Evolutionary conservation across 2,329 filamentous ascomycete species (phyloP).

Genomic region (Pseudogymnoascus sp.): DNA sequence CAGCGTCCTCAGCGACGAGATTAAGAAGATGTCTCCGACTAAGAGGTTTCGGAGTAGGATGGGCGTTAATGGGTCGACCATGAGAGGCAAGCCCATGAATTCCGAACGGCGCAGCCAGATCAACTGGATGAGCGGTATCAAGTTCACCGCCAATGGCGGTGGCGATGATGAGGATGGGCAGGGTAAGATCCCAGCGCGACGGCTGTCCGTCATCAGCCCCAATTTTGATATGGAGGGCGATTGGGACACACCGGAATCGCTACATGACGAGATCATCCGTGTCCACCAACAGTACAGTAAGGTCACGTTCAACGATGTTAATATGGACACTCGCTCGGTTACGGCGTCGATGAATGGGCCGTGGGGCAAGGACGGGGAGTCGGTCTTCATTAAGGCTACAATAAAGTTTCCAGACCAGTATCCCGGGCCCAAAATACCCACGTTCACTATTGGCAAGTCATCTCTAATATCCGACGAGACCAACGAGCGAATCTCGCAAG

Average conservation of each 20-base stretch:
- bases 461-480: slow-evolving; percentile 54
- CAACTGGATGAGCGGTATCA: slow-evolving; percentile 65
- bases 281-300: slow-evolving; percentile 57
- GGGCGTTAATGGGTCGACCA: slow-evolving; percentile 19
- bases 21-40: slow-evolving; percentile 41
- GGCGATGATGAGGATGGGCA: slow-evolving; percentile 19
- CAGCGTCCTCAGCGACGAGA: slow-evolving; percentile 27
- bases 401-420: slow-evolving; percentile 56
- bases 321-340: slow-evolving; percentile 55
- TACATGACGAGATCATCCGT: slow-evolving; percentile 60
- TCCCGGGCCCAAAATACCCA: slow-evolving; percentile 51
- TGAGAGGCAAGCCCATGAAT: slow-evolving; percentile 28
- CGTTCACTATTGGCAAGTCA: slow-evolving; percentile 56
- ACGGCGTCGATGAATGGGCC: slow-evolving; percentile 59
- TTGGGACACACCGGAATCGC: slow-evolving; percentile 53
- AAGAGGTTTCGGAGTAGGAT: slow-evolving; percentile 23
- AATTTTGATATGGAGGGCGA: slow-evolving; percentile 35
- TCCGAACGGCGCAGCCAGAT: slow-evolving; percentile 49
- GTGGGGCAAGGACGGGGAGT: slow-evolving; percentile 52
- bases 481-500: slow-evolving; percentile 46
- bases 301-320: slow-evolving; percentile 57
- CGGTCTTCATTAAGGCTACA: slow-evolving; percentile 57
- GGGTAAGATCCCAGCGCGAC: slow-evolving; percentile 24
- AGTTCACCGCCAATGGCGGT: slow-evolving; percentile 41
- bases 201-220: slow-evolving; percentile 28